Percentiles rank a stretch among this genome's conserved stretches.
These are phyloP conservation scores for Lactarius hengduanensis DNA, from an alignment of 768 basidiomycete species.

Conservation along the genomic window DNA sequence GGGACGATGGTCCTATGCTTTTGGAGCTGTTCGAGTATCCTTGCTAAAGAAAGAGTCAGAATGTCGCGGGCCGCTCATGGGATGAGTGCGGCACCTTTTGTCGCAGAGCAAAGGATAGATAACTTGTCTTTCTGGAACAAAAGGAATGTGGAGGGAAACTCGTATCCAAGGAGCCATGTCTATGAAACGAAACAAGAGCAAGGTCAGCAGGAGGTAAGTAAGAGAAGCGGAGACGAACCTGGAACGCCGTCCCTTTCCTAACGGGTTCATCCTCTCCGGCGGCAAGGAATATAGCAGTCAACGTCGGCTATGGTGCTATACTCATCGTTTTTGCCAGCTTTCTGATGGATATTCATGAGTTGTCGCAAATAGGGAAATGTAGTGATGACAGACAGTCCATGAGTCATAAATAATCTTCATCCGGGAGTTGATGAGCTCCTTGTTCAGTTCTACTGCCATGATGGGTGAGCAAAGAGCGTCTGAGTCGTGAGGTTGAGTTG, in stretches of 20 bases:
- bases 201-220: conserved; percentile 9
- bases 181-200: conserved; percentile 34
- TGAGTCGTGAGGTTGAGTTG: conserved; percentile 16
- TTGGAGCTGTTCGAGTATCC: conserved; percentile 79
- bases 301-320: conserved; percentile 63
- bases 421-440: conserved; percentile 36
- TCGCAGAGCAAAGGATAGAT: conserved; percentile 78
- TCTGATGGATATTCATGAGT: conserved; percentile 40
- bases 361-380: conserved; percentile 4
- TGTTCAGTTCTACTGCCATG: conserved; percentile 74
- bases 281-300: conserved; percentile 66
- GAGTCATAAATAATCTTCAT: conserved; percentile 36
- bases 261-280: conserved; percentile 91
- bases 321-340: conserved; percentile 66
- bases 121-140: conserved; percentile 79
- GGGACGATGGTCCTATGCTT: conserved; percentile 53
- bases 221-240: conserved; percentile 50
- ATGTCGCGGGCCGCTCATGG: conserved; percentile 1
- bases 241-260: conserved; percentile 87
- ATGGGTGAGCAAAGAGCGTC: conserved; percentile 25
- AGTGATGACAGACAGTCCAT: conserved; percentile 37
- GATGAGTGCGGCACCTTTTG: conserved; percentile 62
- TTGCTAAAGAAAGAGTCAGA: conserved; percentile 51
- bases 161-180: conserved; percentile 97
- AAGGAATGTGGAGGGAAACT: conserved; percentile 93